Evolutionary conservation across 768 basidiomycete species (phyloP), one percentile per base, ranked within the genome.

Genomic region (Lentinula sp.): DNA sequence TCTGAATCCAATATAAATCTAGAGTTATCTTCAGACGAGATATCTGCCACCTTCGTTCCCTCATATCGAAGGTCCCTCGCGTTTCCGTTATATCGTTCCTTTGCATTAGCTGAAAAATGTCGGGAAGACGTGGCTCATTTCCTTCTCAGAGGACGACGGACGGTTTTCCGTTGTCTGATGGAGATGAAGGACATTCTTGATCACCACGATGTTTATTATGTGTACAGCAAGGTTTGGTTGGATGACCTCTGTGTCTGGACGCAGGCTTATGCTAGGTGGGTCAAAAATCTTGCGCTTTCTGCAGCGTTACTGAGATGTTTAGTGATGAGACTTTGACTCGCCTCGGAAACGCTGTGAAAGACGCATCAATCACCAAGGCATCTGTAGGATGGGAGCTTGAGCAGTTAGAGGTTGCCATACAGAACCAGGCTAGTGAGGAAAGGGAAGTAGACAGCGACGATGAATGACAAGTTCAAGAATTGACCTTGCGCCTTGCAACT

Each of bases 201-300:
- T 67, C 86, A 84, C 66, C 90, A 92, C 64, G 91, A 91, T 64
- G 86, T 89, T 9, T 95, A 94, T 72, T 93, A 92, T 70, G 78
- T 92, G n/a, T 94, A 92, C 70, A 87, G 83, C 71, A 91, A 91
- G 70, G 82, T 93, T 37, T 95, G 92, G 92, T 65, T 93, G 48
- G 87, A 92, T 64, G 92, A 93, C 68, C 87, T 90, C 65, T 89
- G 88, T 65, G 81, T 86, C n/a, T 93, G 92, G 92, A 76, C 82
- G 39, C 87, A 91, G 66, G 76, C 81, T 8, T 78, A 77, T 65
- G 85, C 88, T n/a, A 84, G 79, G 91, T 93, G 66, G 63, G 84
- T 70, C 28, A 16, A 55, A 39, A 34, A 55, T 58, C 21, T 49
- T 31, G 37, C 18, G 50, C 53, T 9, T 34, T 58, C 28, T 42